These are phyloP conservation scores for Cercospora sojina DNA, from an alignment of 2,329 filamentous ascomycete species.

Conservation along the genomic window DNA sequence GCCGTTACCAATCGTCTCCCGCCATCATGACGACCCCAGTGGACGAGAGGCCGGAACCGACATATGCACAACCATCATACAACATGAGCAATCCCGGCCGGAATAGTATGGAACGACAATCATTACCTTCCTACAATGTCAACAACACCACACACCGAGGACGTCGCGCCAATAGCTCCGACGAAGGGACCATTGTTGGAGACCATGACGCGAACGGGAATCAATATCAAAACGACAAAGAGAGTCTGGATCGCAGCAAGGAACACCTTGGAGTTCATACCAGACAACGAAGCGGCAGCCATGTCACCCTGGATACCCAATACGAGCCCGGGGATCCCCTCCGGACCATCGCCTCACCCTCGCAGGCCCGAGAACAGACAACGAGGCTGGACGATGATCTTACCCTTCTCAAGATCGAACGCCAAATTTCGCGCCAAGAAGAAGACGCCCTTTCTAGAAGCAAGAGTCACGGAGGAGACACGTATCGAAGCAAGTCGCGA, in stretches of 20 bases:
- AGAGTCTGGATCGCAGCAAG: slow-evolving; percentile 10
- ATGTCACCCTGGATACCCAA: slow-evolving; percentile 48
- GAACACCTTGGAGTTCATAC: slow-evolving; percentile 17
- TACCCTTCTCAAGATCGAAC: slow-evolving; percentile 63
- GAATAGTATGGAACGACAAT: slow-evolving; percentile 21
- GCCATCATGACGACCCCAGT: slow-evolving; percentile 38
- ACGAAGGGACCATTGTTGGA: slow-evolving; percentile 40
- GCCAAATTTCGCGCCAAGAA: slow-evolving; percentile 52
- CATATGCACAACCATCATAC: slow-evolving; percentile 34
- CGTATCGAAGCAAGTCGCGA: slow-evolving; percentile 54
- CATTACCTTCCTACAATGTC: slow-evolving; percentile 38
- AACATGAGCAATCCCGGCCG: slow-evolving; percentile 25
- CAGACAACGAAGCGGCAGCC: slow-evolving; percentile 37
- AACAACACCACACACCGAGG: slow-evolving; percentile 27
- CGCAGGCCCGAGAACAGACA: slow-evolving; percentile 59
- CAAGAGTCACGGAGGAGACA: slow-evolving; percentile 44
- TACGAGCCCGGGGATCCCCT: slow-evolving; percentile 36
- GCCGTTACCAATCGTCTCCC: neutral
- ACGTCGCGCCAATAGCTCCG: slow-evolving; percentile 30
- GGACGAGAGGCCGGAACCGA: slow-evolving; percentile 38
- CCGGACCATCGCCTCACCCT: slow-evolving; percentile 48
- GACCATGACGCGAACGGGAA: slow-evolving; percentile 29
- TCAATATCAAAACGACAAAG: slow-evolving; percentile 9
- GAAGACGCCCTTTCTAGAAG: slow-evolving; percentile 31
- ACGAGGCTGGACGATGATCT: slow-evolving; percentile 65